Evolutionary conservation across 148 eudicot species (phyloP).

Genomic region (Heliamphora exappendiculata): DNA sequence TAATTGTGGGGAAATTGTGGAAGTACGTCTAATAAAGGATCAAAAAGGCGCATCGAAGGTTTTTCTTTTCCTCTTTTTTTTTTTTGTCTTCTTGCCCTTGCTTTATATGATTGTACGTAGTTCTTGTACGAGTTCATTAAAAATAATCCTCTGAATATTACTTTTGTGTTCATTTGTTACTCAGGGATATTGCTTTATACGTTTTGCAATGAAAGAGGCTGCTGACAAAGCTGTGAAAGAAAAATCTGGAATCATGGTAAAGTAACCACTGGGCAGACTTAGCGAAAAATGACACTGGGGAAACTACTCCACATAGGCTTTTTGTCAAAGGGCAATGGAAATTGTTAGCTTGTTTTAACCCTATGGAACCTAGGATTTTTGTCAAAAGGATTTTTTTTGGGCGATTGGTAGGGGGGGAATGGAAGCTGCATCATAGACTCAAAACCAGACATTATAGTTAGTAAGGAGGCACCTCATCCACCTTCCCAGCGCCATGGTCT

Average conservation of each 20-base stretch:
- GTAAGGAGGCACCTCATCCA: too few species aligned
- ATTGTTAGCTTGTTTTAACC: background rate
- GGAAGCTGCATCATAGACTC: too few species aligned
- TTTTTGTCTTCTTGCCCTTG: background rate
- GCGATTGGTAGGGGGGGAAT: too few species aligned
- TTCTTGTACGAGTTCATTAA: background rate
- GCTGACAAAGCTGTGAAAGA: constrained; percentile 59
- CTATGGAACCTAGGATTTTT: too few species aligned
- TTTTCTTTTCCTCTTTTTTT: background rate
- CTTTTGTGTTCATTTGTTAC: background rate
- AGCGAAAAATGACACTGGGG: background rate
- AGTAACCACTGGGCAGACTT: background rate
- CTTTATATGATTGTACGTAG: background rate
- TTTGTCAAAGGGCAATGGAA: background rate
- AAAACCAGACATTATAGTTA: too few species aligned
- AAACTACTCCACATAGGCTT: background rate
- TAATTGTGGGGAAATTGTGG: constrained; percentile 52
- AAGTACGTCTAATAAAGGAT: constrained; percentile 37
- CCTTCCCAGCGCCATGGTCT: too few species aligned
- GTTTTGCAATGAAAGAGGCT: constrained; percentile 50
- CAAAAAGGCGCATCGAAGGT: constrained; percentile 27
- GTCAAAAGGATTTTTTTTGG: too few species aligned
- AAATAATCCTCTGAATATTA: constrained; percentile 3
- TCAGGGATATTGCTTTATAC: constrained; percentile 62
- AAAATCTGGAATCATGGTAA: constrained; percentile 49